A percentile compares a stretch with the other conserved stretches of the same genome.
Conservation (phyloP, 23 red algal species). For the Pyropia yezoensis region DNA sequence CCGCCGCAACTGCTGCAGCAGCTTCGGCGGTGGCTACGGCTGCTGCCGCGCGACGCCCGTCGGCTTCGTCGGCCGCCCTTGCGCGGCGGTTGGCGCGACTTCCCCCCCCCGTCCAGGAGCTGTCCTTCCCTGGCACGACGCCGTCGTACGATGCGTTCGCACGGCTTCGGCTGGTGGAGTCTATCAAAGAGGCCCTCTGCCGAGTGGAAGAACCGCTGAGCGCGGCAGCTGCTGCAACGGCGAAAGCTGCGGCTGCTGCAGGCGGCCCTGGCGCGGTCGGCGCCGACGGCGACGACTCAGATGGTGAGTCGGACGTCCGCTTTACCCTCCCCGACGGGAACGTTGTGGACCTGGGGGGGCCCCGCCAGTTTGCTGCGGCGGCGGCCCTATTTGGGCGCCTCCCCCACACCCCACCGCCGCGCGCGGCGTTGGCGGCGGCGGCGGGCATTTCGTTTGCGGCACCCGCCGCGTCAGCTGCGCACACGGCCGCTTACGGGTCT, state of each 20-base stretch:
- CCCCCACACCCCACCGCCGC: slow-evolving; percentile 12
- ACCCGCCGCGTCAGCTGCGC: slow-evolving; percentile 11
- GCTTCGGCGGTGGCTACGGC: too few relatives aligned
- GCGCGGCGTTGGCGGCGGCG: neutral
- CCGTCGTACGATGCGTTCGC: slow-evolving; percentile 36
- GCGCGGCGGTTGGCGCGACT: too few relatives aligned
- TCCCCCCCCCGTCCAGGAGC: slow-evolving; percentile 13
- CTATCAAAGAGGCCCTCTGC: slow-evolving; percentile 67
- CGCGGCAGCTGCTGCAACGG: too few relatives aligned
- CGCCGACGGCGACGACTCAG: slow-evolving; percentile 5
- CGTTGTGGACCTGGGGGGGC: slow-evolving; percentile 46
- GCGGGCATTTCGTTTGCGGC: slow-evolving; percentile 36
- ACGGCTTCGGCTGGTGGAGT: slow-evolving; percentile 45
- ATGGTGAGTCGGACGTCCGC: neutral
- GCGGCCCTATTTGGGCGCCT: slow-evolving; percentile 25
- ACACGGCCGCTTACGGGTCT: slow-evolving; percentile 4
- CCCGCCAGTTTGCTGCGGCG: slow-evolving; percentile 50
- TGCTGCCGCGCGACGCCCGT: too few relatives aligned
- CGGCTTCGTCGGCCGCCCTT: too few relatives aligned
- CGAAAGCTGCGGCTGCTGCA: too few relatives aligned
- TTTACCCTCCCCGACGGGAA: slow-evolving; percentile 81
- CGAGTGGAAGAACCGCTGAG: slow-evolving; percentile 62
- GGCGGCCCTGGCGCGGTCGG: too few relatives aligned
- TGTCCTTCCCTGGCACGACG: slow-evolving; percentile 39
- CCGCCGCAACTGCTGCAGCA: too few relatives aligned